phyloP scores from a whole-genome alignment of 768 basidiomycete genomes.

The Collybiopsis confluens region DNA sequence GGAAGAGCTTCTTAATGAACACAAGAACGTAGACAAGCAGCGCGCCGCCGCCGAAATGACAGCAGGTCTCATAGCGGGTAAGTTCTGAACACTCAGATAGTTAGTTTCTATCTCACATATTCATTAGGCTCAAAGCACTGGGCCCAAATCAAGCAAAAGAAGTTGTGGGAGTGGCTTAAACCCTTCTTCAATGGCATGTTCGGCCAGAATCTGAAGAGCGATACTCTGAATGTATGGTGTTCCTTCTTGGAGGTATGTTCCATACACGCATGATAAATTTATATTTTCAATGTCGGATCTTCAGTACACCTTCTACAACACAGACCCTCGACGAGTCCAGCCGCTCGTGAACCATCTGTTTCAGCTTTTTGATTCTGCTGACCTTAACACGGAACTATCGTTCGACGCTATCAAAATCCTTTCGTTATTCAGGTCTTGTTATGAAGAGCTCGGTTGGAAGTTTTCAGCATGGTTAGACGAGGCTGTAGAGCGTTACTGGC shows the following conservation, averaged over 20 bases:
- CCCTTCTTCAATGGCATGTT: conserved; percentile 66
- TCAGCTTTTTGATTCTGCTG: conserved; percentile 56
- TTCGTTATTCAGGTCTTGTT: conserved; percentile 64
- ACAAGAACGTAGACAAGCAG: conserved; percentile 79
- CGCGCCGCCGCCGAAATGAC: conserved; percentile 83
- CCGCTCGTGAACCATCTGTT: conserved; percentile 75
- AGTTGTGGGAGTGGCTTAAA: conserved; percentile 78
- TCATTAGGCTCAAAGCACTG: conserved; percentile 79
- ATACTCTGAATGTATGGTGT: conserved; percentile 76
- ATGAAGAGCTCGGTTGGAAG: conserved; percentile 74
- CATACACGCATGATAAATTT: neutral
- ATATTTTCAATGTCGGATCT: conserved; percentile 3
- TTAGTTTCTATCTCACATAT: neutral
- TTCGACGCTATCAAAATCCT: conserved; percentile 74
- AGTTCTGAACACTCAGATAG: neutral
- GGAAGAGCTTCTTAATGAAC: conserved; percentile 56
- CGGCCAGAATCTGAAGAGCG: conserved; percentile 69
- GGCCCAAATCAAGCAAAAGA: conserved; percentile 63
- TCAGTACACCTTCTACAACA: conserved; percentile 72
- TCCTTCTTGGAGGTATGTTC: conserved; percentile 65
- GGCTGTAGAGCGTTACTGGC: conserved; percentile 64
- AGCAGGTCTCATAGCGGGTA: conserved; percentile 67
- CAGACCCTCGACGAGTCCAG: conserved; percentile 80
- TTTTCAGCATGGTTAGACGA: conserved; percentile 76
- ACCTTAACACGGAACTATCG: conserved; percentile 79